These are phyloP conservation scores for Trichosporon sp. DNA, from an alignment of 1,284 basidiomycete genomes.

Conservation along the genomic window DNA sequence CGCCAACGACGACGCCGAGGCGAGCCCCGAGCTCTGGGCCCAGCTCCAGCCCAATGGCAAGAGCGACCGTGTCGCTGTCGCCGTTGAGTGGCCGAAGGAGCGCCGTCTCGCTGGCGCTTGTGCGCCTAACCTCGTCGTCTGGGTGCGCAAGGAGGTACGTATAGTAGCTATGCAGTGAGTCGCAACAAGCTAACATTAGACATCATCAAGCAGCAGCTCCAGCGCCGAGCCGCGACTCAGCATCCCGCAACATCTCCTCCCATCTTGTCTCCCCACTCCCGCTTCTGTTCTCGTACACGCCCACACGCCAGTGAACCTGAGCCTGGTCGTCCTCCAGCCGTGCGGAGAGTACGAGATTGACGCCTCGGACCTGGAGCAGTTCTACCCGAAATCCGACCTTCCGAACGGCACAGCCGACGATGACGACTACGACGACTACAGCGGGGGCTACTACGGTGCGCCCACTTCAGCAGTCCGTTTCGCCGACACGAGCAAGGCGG, in stretches of 20 bases:
- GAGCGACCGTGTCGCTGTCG: conserved; percentile 24
- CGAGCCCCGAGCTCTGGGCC: conserved; percentile 28
- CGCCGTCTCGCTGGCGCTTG: conserved; percentile 25
- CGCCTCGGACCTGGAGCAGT: conserved; percentile 32
- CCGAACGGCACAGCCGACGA: conserved; percentile 25
- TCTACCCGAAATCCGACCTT: conserved; percentile 24
- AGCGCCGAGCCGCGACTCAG: conserved; percentile 30
- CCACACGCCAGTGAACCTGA: conserved; percentile 46
- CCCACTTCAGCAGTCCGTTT: conserved; percentile 26
- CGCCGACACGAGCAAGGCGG: conserved; percentile 25
- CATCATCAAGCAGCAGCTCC: conserved; percentile 1
- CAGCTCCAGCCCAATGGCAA: conserved; percentile 17
- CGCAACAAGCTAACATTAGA: neutral
- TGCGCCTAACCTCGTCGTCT: conserved; percentile 30
- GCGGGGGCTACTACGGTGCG: conserved; percentile 11
- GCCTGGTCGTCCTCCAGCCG: conserved; percentile 49
- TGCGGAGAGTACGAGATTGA: conserved; percentile 33
- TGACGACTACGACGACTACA: conserved; percentile 24
- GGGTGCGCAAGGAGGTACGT: conserved; percentile 22
- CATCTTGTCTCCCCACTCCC: conserved; percentile 39
- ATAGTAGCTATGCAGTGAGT: neutral
- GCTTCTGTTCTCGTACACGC: conserved; percentile 36
- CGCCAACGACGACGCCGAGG: conserved; percentile 27
- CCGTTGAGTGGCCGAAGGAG: conserved; percentile 29
- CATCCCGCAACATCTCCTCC: conserved; percentile 43